These are phyloP conservation scores for Coix lacrymajobi DNA, from an alignment of 176 grass and related monocot genomes.

Conservation along the genomic window DNA sequence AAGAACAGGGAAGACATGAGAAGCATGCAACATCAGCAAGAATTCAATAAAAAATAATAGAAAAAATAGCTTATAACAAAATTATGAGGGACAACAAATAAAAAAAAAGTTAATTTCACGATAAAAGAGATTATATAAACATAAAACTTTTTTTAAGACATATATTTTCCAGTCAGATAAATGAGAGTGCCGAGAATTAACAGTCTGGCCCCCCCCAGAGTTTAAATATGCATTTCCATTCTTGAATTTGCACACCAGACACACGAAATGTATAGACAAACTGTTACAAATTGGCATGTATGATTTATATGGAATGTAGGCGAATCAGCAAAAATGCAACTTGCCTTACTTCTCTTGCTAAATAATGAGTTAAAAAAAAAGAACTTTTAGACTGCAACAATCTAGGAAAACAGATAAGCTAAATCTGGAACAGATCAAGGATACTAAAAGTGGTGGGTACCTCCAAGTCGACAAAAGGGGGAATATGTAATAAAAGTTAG, in stretches of 20 bases:
- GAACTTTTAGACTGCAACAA: neutral
- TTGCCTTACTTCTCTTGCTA: neutral
- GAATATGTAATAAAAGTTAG: neutral
- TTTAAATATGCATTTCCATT: neutral
- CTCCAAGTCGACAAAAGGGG: neutral
- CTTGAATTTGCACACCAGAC: neutral
- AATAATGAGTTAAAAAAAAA: neutral
- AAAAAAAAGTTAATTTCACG: neutral
- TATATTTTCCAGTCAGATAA: neutral
- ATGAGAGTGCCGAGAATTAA: neutral
- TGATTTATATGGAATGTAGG: neutral
- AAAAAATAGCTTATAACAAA: neutral
- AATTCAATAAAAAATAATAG: neutral
- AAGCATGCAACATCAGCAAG: neutral
- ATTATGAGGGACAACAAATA: neutral
- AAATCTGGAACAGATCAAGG: neutral
- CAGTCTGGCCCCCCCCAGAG: neutral
- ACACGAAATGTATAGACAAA: neutral
- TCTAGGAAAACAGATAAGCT: neutral
- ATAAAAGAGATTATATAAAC: neutral
- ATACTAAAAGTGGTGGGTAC: neutral
- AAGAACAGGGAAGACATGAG: conserved; percentile 13
- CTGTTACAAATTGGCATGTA: neutral
- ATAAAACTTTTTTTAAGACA: neutral
- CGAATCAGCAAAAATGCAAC: neutral